These are phyloP conservation scores for Aureobasidium sp. DNA, from an alignment of 2,329 filamentous ascomycete genomes.

Conservation along the genomic window DNA sequence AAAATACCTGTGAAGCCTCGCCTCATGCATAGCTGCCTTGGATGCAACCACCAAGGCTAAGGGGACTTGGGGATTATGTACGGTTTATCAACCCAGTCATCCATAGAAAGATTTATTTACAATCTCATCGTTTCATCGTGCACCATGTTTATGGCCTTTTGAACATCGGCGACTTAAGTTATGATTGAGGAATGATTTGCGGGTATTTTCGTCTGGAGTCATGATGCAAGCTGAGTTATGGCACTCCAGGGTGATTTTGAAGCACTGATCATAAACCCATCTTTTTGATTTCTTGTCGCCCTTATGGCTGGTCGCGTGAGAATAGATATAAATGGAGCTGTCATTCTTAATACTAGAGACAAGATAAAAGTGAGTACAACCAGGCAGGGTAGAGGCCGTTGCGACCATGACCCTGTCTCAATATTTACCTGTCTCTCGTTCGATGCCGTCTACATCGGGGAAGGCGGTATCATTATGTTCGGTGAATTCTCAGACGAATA, in stretches of 20 bases:
- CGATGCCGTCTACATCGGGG: no score
- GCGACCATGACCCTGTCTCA: constrained; percentile 40
- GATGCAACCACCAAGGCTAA: background rate
- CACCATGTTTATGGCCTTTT: no score
- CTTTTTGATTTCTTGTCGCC: constrained; percentile 57
- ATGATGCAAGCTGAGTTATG: constrained; percentile 39
- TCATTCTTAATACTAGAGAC: constrained; percentile 39
- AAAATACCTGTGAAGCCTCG: background rate
- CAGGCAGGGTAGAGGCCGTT: constrained; percentile 50
- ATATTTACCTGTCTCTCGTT: background rate
- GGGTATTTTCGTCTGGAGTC: constrained; percentile 43
- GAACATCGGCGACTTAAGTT: background rate
- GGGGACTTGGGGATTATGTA: no score
- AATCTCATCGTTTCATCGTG: no score
- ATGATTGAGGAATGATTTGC: constrained; percentile 43
- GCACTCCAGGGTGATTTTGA: constrained; percentile 48
- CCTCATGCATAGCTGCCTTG: no score
- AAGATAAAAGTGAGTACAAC: constrained; percentile 45
- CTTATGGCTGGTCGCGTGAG: constrained; percentile 44
- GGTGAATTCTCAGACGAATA: background rate
- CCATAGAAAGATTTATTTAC: no score
- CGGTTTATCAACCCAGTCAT: no score
- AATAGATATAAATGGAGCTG: constrained; percentile 38
- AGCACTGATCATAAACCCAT: constrained; percentile 40
- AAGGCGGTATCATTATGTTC: background rate